These are phyloP conservation scores for Xylaria acuta DNA, from an alignment of 495 filamentous ascomycete genomes.

Conservation along the genomic window DNA sequence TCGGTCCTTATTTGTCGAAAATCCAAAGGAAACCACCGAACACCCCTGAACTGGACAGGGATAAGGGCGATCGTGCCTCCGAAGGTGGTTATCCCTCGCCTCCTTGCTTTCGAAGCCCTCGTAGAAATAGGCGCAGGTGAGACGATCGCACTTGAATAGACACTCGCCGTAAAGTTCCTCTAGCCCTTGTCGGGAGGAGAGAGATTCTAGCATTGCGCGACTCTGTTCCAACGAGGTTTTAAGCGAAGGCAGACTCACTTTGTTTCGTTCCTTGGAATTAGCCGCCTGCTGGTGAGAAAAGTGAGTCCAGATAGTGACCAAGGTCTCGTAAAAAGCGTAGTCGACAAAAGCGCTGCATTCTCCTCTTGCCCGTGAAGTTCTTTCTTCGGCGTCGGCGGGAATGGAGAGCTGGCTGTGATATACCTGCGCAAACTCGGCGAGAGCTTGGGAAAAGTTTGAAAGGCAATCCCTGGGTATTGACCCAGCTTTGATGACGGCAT, in stretches of 20 bases:
- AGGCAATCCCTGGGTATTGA: not conserved
- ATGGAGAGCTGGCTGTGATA: not conserved
- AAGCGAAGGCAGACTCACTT: conserved; percentile 17
- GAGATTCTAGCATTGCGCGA: not conserved
- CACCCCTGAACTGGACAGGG: conserved; percentile 44
- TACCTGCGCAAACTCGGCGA: not conserved
- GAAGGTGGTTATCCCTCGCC: conserved; percentile 41
- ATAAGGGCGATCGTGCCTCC: conserved; percentile 30
- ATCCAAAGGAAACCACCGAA: conserved; percentile 41
- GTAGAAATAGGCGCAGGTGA: conserved; percentile 52
- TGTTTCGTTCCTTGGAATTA: conserved; percentile 24
- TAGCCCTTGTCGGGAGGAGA: conserved; percentile 25
- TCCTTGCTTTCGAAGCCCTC: conserved; percentile 47
- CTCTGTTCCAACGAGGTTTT: not conserved
- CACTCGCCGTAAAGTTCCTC: conserved; percentile 41
- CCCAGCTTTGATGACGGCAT: not conserved
- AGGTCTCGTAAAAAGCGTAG: conserved; percentile 28
- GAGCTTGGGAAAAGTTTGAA: conserved; percentile 1
- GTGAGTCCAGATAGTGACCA: conserved; percentile 35
- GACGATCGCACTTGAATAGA: conserved; percentile 49
- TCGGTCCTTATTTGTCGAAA: conserved; percentile 45
- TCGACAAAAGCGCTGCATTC: not conserved
- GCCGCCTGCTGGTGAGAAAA: conserved; percentile 29
- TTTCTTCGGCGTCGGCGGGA: not conserved
- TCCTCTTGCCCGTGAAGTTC: not conserved